Percentiles rank a stretch among this genome's conserved stretches.
Conservation (phyloP, 371 early-diverging fungal genomes). For the Mucor lusitanicus region DNA sequence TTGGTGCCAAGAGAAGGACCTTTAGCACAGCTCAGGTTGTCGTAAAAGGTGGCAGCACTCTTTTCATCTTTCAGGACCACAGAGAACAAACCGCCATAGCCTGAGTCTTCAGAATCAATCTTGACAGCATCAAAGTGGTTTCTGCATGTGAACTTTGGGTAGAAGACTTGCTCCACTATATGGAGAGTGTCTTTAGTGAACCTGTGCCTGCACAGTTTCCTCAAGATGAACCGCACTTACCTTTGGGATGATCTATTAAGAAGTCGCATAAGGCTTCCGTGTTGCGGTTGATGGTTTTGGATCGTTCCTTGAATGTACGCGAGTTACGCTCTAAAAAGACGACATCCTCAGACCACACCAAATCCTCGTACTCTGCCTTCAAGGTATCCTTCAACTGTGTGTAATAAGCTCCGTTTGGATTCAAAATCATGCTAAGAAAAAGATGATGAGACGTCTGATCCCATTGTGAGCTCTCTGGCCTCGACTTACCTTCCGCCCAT, state of each 20-base stretch:
- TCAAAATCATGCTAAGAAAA: constrained; percentile 76
- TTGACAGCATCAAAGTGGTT: constrained; percentile 69
- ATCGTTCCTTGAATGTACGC: constrained; percentile 79
- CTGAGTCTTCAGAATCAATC: constrained; percentile 53
- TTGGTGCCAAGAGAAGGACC: constrained; percentile 97
- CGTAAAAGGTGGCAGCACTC: constrained; percentile 78
- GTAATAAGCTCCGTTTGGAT: constrained; percentile 71
- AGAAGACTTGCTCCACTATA: constrained; percentile 73
- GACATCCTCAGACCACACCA: constrained; percentile 92
- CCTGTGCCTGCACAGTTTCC: background rate
- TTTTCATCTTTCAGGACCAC: constrained; percentile 65
- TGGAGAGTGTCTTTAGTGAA: background rate
- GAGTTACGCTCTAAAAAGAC: constrained; percentile 94
- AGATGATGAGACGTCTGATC: background rate
- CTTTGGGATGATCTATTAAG: constrained; percentile 64
- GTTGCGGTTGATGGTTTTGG: constrained; percentile 72
- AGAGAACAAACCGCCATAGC: constrained; percentile 92
- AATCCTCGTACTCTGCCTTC: constrained; percentile 70
- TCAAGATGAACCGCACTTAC: constrained; percentile 27
- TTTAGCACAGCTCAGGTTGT: constrained; percentile 78
- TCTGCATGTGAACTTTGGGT: constrained; percentile 81
- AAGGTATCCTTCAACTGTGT: constrained; percentile 54
- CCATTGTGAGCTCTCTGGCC: background rate
- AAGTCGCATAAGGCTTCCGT: constrained; percentile 80
- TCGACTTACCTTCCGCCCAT: constrained; percentile 87